Base-by-base conservation (phyloP, 2,329 filamentous ascomycete genomes). In the Aureobasidium melanogenum region DNA sequence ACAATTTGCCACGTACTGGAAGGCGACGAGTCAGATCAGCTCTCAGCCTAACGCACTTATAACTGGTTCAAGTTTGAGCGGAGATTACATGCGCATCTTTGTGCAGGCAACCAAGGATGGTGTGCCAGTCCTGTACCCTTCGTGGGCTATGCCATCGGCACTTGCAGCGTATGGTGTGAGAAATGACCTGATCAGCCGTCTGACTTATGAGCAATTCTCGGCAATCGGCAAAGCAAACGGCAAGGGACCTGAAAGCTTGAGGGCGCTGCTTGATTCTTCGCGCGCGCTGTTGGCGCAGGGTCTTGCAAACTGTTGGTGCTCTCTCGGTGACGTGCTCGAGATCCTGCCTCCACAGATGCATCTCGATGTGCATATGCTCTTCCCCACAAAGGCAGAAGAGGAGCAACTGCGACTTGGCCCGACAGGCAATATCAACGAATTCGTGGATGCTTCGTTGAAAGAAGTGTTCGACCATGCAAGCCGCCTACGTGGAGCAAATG, bases 1-100 rank as follows among this genome's bases (percentile, higher is more conserved):
- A 1, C 92, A 97, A 70, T 99, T 97, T 68, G 94, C 96, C 65
- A 97, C 94, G 0, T 99, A 99, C 74, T 99, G 94, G 94, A 99
- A 97, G 75, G 93, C 93, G 0, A 99, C 94, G 1, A 96, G 91
- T 69, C 91, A 96, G 67, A 83, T 94, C 51, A 91, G 96, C 71
- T 86, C 89, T 55, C 89, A 91, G 50, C 88, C 88, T 26, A 94
- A 84, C 70, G 89, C 91, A 26, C 84, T 97, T 26, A 90, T 99
- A 19, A 97, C 93, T 0, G 94, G 93, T 0, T 97, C 93, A 10
- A 97, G 93, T 75, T 75, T 99, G 60, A 95, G 91, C 2, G 94
- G 94, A n/a, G 89, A 97, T 69, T 97, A 97, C 73, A 86, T 96
- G 26, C 85, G 92, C 61, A 77, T 99, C 8, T 96, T 91, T 70